Conservation (phyloP, 2,329 filamentous ascomycete species). For the Arachnopeziza araneosa region DNA sequence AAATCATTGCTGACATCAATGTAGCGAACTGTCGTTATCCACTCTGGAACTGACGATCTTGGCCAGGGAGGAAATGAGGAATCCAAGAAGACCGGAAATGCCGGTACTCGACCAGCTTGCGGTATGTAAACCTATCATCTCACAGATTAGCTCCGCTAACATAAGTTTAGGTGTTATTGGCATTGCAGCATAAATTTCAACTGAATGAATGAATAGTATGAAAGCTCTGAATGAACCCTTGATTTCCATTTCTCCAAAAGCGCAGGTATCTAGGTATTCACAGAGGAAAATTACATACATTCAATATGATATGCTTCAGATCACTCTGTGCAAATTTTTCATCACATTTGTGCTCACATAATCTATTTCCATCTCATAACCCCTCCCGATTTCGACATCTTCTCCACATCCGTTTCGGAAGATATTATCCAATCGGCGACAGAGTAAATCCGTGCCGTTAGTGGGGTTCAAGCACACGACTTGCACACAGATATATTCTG, state of each 20-base stretch:
- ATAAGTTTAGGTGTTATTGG: constrained; percentile 70
- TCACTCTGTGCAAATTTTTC: neutral
- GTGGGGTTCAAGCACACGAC: neutral
- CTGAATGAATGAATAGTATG: neutral
- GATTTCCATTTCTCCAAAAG: neutral
- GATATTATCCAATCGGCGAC: neutral
- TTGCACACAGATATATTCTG: neutral
- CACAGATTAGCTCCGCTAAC: constrained; percentile 6
- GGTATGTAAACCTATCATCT: constrained; percentile 49
- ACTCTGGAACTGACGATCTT: constrained; percentile 93
- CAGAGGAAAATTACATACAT: neutral
- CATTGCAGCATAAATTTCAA: constrained; percentile 61
- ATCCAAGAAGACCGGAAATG: constrained; percentile 98
- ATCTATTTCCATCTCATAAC: neutral
- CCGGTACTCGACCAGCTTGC: constrained; percentile 87
- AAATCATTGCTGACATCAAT: constrained; percentile 20
- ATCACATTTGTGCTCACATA: too few relatives aligned
- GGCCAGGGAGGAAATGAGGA: constrained; percentile 89
- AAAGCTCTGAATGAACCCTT: neutral
- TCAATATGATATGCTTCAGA: neutral
- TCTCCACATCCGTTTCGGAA: neutral
- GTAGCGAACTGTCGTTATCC: constrained; percentile 89
- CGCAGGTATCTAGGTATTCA: neutral
- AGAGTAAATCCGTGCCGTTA: neutral
- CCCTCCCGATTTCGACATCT: neutral